Evolutionary conservation across 306 rosid species (phyloP).

Genomic region (Fagus sylvatica): DNA sequence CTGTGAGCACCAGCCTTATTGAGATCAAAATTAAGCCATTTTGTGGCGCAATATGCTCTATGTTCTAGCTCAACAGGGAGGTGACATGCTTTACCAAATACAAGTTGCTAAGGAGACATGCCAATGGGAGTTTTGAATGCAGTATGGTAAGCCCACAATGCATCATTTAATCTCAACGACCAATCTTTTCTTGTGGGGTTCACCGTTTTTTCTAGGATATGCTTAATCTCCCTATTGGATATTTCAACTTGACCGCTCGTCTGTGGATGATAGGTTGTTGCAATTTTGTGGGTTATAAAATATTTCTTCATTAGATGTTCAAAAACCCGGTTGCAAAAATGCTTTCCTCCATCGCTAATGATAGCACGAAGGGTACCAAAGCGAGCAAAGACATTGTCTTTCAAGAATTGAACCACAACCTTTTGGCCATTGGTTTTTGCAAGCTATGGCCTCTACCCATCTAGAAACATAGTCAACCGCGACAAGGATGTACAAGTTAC

Average conservation of each 20-base stretch:
- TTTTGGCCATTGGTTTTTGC: no score
- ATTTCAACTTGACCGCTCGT: no score
- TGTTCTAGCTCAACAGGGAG: neutral
- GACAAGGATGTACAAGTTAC: no score
- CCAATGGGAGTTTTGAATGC: neutral
- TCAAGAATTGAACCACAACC: no score
- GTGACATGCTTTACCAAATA: neutral
- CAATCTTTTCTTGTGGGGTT: neutral
- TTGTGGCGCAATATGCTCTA: neutral
- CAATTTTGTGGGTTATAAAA: neutral
- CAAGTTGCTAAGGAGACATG: neutral
- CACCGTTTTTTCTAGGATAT: neutral
- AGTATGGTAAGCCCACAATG: neutral
- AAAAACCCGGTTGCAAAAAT: neutral
- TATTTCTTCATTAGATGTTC: neutral
- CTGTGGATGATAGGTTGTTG: neutral
- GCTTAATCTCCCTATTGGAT: neutral
- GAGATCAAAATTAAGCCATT: neutral
- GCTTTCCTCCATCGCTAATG: neutral
- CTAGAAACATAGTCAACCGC: no score
- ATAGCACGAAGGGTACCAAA: no score
- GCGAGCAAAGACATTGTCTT: no score
- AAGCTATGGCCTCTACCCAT: no score
- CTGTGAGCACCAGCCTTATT: no score
- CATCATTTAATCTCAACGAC: no score